Evolutionary conservation across 768 basidiomycete genomes (phyloP).

Genomic region (Tylopilus sp.): DNA sequence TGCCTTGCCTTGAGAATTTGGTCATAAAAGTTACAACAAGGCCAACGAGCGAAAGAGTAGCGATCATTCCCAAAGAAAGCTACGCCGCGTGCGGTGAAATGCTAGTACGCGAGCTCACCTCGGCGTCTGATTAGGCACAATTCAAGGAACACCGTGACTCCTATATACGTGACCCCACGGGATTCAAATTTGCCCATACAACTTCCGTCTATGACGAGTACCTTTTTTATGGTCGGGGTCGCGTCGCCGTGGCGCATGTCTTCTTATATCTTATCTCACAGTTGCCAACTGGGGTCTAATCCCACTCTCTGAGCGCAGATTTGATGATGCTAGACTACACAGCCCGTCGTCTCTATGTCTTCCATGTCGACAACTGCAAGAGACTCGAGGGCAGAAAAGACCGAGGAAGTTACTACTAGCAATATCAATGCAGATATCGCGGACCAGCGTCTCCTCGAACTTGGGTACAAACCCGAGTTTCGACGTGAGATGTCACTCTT

Average conservation of each 20-base stretch:
- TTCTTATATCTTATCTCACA: too few relatives aligned
- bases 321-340: background rate
- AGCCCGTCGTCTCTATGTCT: background rate
- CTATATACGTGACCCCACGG: too few relatives aligned
- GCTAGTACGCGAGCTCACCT: too few relatives aligned
- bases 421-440: slow-evolving; percentile 11
- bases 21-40: background rate
- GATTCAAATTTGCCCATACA: too few relatives aligned
- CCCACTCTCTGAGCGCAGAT: background rate
- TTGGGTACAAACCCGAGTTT: slow-evolving; percentile 56
- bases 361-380: slow-evolving; percentile 5
- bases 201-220: too few relatives aligned
- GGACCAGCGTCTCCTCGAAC: slow-evolving; percentile 45
- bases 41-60: background rate
- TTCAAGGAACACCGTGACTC: too few relatives aligned
- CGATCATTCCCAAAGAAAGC: too few relatives aligned
- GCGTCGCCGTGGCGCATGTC: too few relatives aligned
- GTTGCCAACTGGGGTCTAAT: too few relatives aligned
- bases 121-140: too few relatives aligned
- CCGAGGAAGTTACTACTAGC: slow-evolving; percentile 5
- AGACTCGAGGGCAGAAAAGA: slow-evolving; percentile 9
- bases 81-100: background rate
- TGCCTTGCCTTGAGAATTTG: background rate
- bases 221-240: too few relatives aligned
- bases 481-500: slow-evolving; percentile 58